These are phyloP conservation scores for Davidsoniella virescens DNA, from an alignment of 2,329 filamentous ascomycete species.

Conservation along the genomic window DNA sequence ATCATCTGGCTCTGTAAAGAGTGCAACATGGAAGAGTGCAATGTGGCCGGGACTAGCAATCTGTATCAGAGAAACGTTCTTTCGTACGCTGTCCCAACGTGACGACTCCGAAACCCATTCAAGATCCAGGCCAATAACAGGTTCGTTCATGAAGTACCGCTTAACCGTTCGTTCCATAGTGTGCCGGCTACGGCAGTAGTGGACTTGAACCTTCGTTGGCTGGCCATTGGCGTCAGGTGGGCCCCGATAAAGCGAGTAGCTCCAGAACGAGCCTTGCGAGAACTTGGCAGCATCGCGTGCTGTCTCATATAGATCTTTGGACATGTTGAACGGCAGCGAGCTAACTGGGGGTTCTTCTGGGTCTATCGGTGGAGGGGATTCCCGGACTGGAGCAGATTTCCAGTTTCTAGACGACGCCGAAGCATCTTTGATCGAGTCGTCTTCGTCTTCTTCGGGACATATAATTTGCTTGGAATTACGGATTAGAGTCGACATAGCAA, in stretches of 20 bases:
- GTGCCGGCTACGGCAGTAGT: constrained; percentile 58
- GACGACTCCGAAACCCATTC: constrained; percentile 55
- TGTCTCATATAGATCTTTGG: constrained; percentile 27
- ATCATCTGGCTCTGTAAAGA: constrained; percentile 36
- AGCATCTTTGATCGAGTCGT: not conserved
- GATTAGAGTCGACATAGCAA: no score
- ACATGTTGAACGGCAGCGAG: constrained; percentile 30
- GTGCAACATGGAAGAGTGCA: constrained; percentile 64
- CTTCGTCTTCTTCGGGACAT: not conserved
- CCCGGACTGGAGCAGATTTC: not conserved
- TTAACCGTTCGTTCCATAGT: constrained; percentile 50
- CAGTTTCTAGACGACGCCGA: not conserved
- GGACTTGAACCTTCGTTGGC: constrained; percentile 43
- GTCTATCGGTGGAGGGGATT: not conserved
- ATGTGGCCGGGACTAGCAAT: constrained; percentile 62
- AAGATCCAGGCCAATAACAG: constrained; percentile 72
- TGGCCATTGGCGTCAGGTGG: constrained; percentile 23
- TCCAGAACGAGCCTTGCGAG: constrained; percentile 45
- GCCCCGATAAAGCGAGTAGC: constrained; percentile 48
- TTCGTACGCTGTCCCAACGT: constrained; percentile 34
- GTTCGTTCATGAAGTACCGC: constrained; percentile 47
- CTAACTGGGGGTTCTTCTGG: constrained; percentile 22
- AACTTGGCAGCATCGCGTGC: constrained; percentile 31
- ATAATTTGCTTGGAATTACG: no score
- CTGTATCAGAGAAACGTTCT: constrained; percentile 69